Evolutionary conservation across 1,139 yeast genomes (phyloP), one percentile per base, ranked within the genome.

Genomic region (Magnusiomyces paraingens): DNA sequence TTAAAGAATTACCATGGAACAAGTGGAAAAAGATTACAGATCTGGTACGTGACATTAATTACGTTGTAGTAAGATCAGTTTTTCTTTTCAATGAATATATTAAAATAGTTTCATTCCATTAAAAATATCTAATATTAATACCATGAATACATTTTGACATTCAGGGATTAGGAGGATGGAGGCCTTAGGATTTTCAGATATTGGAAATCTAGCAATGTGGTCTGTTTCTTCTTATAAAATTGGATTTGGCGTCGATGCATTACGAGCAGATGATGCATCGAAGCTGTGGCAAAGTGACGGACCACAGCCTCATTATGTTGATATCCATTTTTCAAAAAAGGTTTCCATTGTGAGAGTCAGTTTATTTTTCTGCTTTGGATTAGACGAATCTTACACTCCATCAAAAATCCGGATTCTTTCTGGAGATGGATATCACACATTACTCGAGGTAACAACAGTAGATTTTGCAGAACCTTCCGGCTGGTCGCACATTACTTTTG

Each of bases 241-340:
- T 20, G 95, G 93, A 0, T 82, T 75, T 62, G 95, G 94, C 0
- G 75, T 89, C 12, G 72, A 72, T 21, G 85, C 84, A 61, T 73
- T 93, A 11, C 73, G 94, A 38, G 89, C 86, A 53, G 94, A 88
- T 63, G 79, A 83, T 17, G 86, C 95, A 0, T 77, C 78, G 44
- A 73, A 84, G 2, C 91, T 77, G 67, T 94, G 99, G 99, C 99
- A 94, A 67, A 86, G 95, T 52, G 99, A 94, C 67, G 99, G 98
- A 36, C 77, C 80, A n/a, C 90, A 85, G 61, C 99, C 99, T 0
- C 99, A 94, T 70, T 75, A 76, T 35, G 74, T 93, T 14, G 87
- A 88, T 51, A 79, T 90, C 2, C 94, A 83, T 64, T 94, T 94
- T 66, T 78, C 93, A 44, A 90, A 87, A 65, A 76, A 81, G 53